Evolutionary conservation across 2,329 filamentous ascomycete species (phyloP).

Genomic region (Cladosporium sp.): DNA sequence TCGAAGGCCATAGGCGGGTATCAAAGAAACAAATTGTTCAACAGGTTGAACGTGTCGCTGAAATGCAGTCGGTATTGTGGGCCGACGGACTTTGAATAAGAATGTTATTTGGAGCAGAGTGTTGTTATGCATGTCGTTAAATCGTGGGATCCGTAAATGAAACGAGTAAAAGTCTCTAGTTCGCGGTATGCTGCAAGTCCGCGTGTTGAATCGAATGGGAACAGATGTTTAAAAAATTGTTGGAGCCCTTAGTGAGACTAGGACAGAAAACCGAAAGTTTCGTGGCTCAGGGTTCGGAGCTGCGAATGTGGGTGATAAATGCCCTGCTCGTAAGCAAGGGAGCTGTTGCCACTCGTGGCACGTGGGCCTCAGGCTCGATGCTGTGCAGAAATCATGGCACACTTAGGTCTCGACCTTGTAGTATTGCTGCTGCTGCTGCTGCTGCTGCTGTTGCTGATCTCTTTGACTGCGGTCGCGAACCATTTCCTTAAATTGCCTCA

Average conservation of each 20-base stretch:
- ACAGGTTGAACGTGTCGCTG: neutral
- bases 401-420: conserved; percentile 7
- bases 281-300: conserved; percentile 14
- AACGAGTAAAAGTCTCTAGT: neutral
- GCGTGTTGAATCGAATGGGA: neutral
- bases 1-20: neutral
- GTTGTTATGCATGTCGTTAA: neutral
- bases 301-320: conserved; percentile 15
- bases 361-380: neutral
- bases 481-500: conserved; percentile 88
- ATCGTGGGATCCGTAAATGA: neutral
- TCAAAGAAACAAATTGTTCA: neutral
- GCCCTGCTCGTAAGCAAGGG: neutral
- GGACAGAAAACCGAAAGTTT: conserved; percentile 13
- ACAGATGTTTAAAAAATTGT: neutral
- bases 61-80: neutral
- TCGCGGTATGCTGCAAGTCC: neutral
- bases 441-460: conserved; percentile 23
- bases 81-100: neutral
- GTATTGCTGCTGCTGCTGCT: neutral
- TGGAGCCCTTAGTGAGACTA: neutral
- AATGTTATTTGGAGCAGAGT: neutral
- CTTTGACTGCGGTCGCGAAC: conserved; percentile 58
- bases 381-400: neutral
- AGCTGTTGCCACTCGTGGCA: neutral